Evolutionary conservation across 495 filamentous ascomycete species (phyloP).

Genomic region (Penicillium salamii): DNA sequence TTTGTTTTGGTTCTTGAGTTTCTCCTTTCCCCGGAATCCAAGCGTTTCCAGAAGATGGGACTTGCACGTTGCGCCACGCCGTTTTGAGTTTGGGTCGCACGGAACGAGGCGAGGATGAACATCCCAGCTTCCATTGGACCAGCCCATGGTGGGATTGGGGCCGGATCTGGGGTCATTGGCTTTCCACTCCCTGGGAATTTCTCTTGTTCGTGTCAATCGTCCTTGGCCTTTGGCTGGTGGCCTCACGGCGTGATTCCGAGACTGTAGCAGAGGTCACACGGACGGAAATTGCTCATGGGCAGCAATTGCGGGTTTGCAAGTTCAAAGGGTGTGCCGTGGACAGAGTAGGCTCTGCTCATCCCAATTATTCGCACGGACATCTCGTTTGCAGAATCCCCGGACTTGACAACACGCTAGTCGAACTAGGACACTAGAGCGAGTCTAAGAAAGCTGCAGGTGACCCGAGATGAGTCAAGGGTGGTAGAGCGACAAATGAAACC

Average conservation of each 20-base stretch:
- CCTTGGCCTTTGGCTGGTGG: too few species aligned
- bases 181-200: background rate
- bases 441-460: constrained; percentile 29
- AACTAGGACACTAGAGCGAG: constrained; percentile 22
- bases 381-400: constrained; percentile 33
- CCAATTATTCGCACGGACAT: constrained; percentile 24
- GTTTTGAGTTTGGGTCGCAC: constrained; percentile 26
- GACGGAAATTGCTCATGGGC: too few species aligned
- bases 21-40: constrained; percentile 9
- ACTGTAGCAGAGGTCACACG: background rate
- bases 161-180: constrained; percentile 15
- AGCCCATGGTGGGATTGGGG: constrained; percentile 10
- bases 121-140: constrained; percentile 9
- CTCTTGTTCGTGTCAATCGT: too few species aligned
- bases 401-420: constrained; percentile 17
- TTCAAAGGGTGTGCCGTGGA: background rate
- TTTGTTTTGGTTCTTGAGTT: background rate
- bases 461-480: constrained; percentile 24
- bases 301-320: too few species aligned
- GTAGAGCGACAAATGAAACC: constrained; percentile 26
- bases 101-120: constrained; percentile 10
- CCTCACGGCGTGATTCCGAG: too few species aligned
- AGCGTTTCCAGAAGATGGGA: constrained; percentile 20
- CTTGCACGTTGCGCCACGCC: constrained; percentile 25
- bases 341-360: background rate